Base-by-base conservation (phyloP, 441 rosid species). In the Isatis lusitanica region DNA sequence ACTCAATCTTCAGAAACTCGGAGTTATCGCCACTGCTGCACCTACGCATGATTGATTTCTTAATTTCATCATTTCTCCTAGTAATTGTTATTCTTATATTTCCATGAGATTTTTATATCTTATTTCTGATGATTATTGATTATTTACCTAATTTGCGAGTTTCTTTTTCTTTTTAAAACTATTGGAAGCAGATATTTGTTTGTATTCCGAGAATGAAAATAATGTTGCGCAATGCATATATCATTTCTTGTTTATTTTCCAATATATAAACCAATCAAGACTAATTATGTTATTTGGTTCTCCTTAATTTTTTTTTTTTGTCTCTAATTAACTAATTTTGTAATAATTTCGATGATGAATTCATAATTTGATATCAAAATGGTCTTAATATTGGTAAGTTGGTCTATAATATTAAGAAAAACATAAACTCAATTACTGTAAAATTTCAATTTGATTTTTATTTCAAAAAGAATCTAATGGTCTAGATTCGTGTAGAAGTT, bases 1-100 rank as follows among this genome's bases (percentile, higher is more conserved):
- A 80, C 83, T 87, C 82, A 85, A 87, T 68, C 85, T 89, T 33
- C 90, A 87, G 33, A 86, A 85, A 81, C 87, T 88, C 8, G 89
- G 76, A 31, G 78, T 81, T 28, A 83, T 77, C n/a, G 82, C 91
- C 36, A 66, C 75, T 13, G 10, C 59, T 53, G 33, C 58, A 52
- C 16, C 58, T 10, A 21, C 42, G 50, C 57, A 53, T 21, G 50
- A 63, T 9, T 73, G 48, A 73, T 55, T 35, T 40, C 7, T n/a
- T 21, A 24, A 35, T 35, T 47, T 70, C 21, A 43, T 70, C 21
- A 43, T 56, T 42, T 68, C 63, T 68, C 36, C 33, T 36, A 43
- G 18, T 40, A 43, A 43, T 43, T 42, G 16, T 42, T 42, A 42
- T 42, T 42, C 16, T 42, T 43, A 15, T 50, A 35, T 50, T 50